Evolutionary conservation across 352 stramenopile genomes (phyloP).

Genomic region (Thalassiosira hispida): DNA sequence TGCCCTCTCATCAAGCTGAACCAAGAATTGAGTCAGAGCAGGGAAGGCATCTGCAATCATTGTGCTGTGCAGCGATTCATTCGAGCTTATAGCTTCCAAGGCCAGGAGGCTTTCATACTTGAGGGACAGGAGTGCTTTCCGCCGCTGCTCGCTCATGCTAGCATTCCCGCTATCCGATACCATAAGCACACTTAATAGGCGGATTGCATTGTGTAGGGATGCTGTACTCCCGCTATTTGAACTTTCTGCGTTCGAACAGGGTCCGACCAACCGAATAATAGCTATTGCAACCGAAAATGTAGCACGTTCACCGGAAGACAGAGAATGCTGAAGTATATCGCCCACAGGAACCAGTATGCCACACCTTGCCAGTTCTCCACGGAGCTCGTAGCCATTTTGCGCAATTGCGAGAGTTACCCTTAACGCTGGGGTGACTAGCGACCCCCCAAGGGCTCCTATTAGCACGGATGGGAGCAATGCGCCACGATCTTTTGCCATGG

Average conservation of each 20-base stretch:
- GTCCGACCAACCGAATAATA: conserved; percentile 72
- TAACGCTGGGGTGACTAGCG: conserved; percentile 56
- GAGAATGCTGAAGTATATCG: conserved; percentile 68
- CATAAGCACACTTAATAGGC: too few relatives aligned
- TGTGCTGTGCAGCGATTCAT: conserved; percentile 68
- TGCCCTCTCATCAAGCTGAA: conserved; percentile 58
- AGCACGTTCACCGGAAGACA: conserved; percentile 64
- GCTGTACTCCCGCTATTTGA: too few relatives aligned
- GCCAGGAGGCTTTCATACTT: too few relatives aligned
- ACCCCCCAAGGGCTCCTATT: conserved; percentile 74
- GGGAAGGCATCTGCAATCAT: conserved; percentile 71
- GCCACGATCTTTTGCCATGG: conserved; percentile 31
- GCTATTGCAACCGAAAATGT: conserved; percentile 64
- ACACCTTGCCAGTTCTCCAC: conserved; percentile 66
- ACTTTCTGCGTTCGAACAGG: too few relatives aligned
- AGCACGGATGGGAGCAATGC: conserved; percentile 70
- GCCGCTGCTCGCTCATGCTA: too few relatives aligned
- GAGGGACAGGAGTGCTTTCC: too few relatives aligned
- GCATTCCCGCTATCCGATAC: too few relatives aligned
- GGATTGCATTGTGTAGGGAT: too few relatives aligned
- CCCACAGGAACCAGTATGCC: conserved; percentile 74
- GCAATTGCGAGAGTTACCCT: conserved; percentile 74
- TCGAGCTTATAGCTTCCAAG: conserved; percentile 75
- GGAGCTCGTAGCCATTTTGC: conserved; percentile 67
- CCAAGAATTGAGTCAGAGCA: conserved; percentile 62